Evolutionary conservation across 2,329 filamentous ascomycete species (phyloP).

Genomic region (Podosphaera xanthii): DNA sequence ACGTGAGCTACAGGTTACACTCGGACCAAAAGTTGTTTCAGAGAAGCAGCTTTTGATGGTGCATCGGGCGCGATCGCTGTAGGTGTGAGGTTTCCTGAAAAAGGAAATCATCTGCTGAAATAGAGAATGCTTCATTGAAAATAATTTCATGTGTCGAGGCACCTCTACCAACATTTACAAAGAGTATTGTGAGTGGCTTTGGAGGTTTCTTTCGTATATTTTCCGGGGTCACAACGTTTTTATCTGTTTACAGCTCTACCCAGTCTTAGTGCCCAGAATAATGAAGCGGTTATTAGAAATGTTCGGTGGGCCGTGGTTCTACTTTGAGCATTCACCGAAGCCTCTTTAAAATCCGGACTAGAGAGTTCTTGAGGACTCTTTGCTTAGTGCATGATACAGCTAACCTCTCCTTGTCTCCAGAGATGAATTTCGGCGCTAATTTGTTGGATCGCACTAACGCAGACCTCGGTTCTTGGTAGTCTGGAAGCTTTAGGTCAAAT

Average conservation of each 20-base stretch:
- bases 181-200: not conserved
- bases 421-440: not conserved
- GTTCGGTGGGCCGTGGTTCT: too few relatives aligned
- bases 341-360: too few relatives aligned
- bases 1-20: too few relatives aligned
- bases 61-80: not conserved
- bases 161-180: not conserved
- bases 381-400: not conserved
- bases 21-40: not conserved
- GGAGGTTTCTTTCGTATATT: not conserved
- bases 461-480: not conserved
- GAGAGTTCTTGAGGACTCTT: not conserved
- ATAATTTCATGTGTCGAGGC: not conserved
- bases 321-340: too few relatives aligned
- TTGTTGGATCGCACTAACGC: not conserved
- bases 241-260: too few relatives aligned
- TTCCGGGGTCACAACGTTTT: too few relatives aligned
- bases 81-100: not conserved
- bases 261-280: too few relatives aligned
- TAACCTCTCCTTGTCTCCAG: not conserved
- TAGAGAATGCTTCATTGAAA: not conserved
- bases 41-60: not conserved
- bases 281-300: too few relatives aligned
- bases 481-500: not conserved
- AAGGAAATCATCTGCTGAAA: not conserved